Conservation (phyloP, 768 basidiomycete genomes). For the Phanerochaete carnosa region DNA sequence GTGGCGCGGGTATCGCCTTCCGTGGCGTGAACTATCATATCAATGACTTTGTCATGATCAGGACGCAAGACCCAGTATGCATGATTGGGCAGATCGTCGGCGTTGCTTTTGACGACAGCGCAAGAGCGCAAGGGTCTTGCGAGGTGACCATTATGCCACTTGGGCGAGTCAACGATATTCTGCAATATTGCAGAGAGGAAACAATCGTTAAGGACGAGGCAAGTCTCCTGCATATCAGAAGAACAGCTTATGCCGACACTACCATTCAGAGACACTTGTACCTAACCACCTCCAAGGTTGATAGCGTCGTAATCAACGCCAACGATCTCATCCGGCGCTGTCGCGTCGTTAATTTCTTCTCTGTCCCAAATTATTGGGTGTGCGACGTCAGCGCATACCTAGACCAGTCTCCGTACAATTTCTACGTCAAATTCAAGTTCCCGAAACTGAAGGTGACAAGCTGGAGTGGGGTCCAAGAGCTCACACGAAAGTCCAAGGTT, state of each 20-base stretch:
- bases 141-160: constrained; percentile 34
- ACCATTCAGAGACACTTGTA: background rate
- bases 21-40: constrained; percentile 51
- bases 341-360: constrained; percentile 39
- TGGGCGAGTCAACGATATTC: constrained; percentile 44
- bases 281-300: constrained; percentile 51
- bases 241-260: background rate
- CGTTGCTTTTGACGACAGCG: constrained; percentile 23
- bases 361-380: constrained; percentile 12
- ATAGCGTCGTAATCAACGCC: constrained; percentile 31
- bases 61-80: constrained; percentile 41
- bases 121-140: constrained; percentile 14
- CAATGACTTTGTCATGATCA: constrained; percentile 59
- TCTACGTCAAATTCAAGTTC: constrained; percentile 53
- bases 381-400: constrained; percentile 42
- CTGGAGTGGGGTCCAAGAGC: constrained; percentile 34
- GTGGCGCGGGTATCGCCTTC: constrained; percentile 44
- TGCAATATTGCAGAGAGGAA: constrained; percentile 31
- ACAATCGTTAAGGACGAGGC: constrained; percentile 57
- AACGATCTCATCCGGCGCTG: constrained; percentile 45
- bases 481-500: constrained; percentile 30
- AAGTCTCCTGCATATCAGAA: constrained; percentile 8
- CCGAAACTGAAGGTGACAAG: constrained; percentile 33
- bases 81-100: constrained; percentile 50
- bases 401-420: constrained; percentile 50